Evolutionary conservation across 2,329 filamentous ascomycete genomes (phyloP).

Genomic region (Colletotrichum shisoi): DNA sequence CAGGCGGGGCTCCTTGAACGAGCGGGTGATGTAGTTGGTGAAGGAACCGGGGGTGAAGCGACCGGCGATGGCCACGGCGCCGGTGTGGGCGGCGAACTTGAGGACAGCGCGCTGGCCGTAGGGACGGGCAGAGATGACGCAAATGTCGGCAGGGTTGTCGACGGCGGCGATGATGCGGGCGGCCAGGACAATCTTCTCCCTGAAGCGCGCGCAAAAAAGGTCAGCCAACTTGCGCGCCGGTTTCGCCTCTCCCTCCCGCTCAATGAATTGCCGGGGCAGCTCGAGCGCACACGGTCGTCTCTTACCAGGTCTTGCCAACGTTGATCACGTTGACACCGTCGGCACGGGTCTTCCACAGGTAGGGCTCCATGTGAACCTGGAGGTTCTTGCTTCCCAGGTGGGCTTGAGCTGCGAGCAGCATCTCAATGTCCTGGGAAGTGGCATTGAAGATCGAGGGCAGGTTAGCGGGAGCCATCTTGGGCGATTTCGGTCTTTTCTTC

Average conservation of each 20-base stretch:
- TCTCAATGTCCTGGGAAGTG: constrained; percentile 98
- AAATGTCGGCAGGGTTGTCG: constrained; percentile 99
- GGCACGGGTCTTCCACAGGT: constrained; percentile 99
- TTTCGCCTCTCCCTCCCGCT: neutral
- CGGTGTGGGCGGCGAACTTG: constrained; percentile 99
- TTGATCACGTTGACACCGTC: constrained; percentile 99
- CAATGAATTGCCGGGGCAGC: neutral
- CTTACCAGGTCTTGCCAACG: constrained; percentile 99
- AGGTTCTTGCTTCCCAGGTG: constrained; percentile 99
- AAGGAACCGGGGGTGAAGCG: constrained; percentile 99
- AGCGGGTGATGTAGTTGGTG: constrained; percentile 99
- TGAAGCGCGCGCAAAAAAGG: constrained; percentile 50
- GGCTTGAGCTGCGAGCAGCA: constrained; percentile 95
- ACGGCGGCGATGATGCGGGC: constrained; percentile 98
- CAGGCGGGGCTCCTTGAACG: constrained; percentile 99
- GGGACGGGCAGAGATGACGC: constrained; percentile 98
- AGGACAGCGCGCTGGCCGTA: constrained; percentile 99
- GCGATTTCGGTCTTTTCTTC: constrained; percentile 38
- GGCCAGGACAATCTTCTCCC: constrained; percentile 99
- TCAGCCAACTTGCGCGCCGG: constrained; percentile 19
- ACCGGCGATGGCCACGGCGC: constrained; percentile 96
- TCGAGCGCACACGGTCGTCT: constrained; percentile 39
- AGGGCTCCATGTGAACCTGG: constrained; percentile 99
- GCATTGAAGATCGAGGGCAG: constrained; percentile 96
- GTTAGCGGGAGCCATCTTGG: constrained; percentile 93